Conservation (phyloP, 2,329 filamentous ascomycete genomes). For the Fusarium irregulare region DNA sequence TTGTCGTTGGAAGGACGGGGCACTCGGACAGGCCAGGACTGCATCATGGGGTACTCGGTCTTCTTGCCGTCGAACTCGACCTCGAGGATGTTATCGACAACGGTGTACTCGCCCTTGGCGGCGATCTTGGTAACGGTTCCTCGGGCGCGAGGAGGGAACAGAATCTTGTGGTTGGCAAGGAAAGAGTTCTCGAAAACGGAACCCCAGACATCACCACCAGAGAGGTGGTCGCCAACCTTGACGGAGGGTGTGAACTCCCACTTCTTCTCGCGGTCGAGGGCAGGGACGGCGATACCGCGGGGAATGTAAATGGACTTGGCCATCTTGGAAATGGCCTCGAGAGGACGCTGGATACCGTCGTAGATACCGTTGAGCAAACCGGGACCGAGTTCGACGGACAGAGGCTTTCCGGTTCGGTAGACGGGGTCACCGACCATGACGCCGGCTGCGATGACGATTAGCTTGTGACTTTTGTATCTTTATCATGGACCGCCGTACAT, state of each 20-base stretch:
- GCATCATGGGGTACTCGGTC: constrained; percentile 97
- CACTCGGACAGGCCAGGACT: constrained; percentile 97
- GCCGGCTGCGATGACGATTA: constrained; percentile 72
- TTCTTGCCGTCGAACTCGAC: constrained; percentile 98
- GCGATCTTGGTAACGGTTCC: constrained; percentile 94
- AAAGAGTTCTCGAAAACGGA: constrained; percentile 96
- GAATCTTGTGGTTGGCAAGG: constrained; percentile 90
- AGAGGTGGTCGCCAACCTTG: constrained; percentile 97
- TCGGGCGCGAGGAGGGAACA: constrained; percentile 88
- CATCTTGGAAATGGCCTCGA: constrained; percentile 81
- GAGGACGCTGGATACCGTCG: constrained; percentile 96
- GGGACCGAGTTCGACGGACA: constrained; percentile 96
- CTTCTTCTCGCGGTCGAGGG: constrained; percentile 89
- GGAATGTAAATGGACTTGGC: constrained; percentile 97
- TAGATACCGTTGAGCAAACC: constrained; percentile 99
- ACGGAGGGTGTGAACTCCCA: constrained; percentile 94
- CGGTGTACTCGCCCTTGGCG: constrained; percentile 90
- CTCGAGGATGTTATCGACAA: constrained; percentile 93
- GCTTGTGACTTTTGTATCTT: constrained; percentile 10
- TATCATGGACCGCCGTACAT: constrained; percentile 64
- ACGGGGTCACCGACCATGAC: constrained; percentile 97
- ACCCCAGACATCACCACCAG: constrained; percentile 96
- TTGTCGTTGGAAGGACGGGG: constrained; percentile 93
- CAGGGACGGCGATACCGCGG: constrained; percentile 87
- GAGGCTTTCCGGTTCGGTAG: constrained; percentile 87